Evolutionary conservation across 2,329 filamentous ascomycete genomes (phyloP).

Genomic region (Colletotrichum orchidophilum): DNA sequence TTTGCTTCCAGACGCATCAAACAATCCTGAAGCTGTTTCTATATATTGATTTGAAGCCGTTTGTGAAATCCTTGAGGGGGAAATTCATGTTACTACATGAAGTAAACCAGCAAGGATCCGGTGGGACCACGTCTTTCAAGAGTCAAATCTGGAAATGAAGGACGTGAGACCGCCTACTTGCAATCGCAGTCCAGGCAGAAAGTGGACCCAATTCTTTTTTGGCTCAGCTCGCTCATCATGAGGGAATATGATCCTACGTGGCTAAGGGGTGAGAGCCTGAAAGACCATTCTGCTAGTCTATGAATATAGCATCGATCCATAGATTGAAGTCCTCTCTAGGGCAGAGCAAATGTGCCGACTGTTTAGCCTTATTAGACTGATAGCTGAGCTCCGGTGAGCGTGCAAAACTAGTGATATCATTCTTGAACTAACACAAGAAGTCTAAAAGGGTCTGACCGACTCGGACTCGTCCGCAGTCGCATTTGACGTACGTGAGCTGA

Average conservation of each 20-base stretch:
- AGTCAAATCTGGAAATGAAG: neutral
- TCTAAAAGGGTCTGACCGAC: constrained; percentile 6
- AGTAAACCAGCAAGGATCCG: neutral
- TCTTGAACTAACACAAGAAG: constrained; percentile 6
- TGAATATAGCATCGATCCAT: constrained; percentile 37
- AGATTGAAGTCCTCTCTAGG: neutral
- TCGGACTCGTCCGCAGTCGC: neutral
- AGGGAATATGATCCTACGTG: neutral
- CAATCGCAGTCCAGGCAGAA: neutral
- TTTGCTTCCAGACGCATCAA: neutral
- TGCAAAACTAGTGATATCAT: neutral
- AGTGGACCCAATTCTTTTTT: constrained; percentile 1
- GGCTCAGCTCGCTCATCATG: neutral
- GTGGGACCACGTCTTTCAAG: neutral
- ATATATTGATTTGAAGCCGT: too few species aligned
- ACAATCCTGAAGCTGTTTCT: neutral
- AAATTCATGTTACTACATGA: too few species aligned
- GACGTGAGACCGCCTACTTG: neutral
- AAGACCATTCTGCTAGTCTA: constrained; percentile 46
- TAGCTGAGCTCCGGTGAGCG: too few species aligned
- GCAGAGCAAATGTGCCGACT: neutral
- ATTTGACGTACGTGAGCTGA: neutral
- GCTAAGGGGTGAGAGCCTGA: constrained; percentile 57
- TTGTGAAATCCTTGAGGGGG: too few species aligned
- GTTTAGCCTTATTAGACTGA: neutral